Conservation (phyloP, 208 protist genomes). For the Leishmania lainsoni region DNA sequence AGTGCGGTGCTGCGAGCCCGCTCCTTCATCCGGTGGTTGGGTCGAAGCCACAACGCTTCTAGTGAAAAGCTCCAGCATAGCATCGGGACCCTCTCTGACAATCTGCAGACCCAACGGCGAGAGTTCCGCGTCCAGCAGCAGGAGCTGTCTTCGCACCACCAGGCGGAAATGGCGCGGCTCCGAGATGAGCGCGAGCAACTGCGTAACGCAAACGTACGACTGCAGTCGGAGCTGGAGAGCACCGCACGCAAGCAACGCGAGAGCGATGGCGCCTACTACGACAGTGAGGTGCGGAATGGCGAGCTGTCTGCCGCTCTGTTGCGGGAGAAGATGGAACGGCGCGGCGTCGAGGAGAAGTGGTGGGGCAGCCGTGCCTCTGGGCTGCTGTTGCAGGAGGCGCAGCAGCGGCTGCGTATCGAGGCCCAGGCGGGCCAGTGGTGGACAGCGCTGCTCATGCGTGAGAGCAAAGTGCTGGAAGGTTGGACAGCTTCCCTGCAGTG, state of each 20-base stretch:
- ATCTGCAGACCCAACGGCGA: conserved; percentile 18
- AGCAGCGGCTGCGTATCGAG: conserved; percentile 16
- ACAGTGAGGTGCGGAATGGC: conserved; percentile 13
- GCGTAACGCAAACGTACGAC: conserved; percentile 4
- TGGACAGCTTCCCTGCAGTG: conserved; percentile 12
- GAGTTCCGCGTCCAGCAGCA: conserved; percentile 13
- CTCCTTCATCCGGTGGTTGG: conserved; percentile 32
- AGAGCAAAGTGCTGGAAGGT: conserved; percentile 18
- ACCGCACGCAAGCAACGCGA: conserved; percentile 17
- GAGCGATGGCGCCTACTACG: conserved; percentile 12
- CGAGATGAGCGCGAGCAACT: conserved; percentile 18
- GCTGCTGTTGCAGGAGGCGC: conserved; percentile 18
- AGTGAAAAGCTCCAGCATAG: neutral
- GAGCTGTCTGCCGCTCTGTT: conserved; percentile 16
- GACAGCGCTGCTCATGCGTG: conserved; percentile 22
- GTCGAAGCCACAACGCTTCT: neutral
- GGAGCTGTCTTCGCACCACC: conserved; percentile 5
- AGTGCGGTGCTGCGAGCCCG: conserved; percentile 9
- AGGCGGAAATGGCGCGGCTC: conserved; percentile 13
- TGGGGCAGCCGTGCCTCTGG: conserved; percentile 15
- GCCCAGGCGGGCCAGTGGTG: conserved; percentile 21
- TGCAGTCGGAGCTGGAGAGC: conserved; percentile 21
- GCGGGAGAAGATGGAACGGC: conserved; percentile 26
- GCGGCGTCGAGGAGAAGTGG: conserved; percentile 18
- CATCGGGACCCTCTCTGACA: conserved; percentile 1